Conservation (phyloP, 257 asterid genomes). For the Solanum dulcamara region DNA sequence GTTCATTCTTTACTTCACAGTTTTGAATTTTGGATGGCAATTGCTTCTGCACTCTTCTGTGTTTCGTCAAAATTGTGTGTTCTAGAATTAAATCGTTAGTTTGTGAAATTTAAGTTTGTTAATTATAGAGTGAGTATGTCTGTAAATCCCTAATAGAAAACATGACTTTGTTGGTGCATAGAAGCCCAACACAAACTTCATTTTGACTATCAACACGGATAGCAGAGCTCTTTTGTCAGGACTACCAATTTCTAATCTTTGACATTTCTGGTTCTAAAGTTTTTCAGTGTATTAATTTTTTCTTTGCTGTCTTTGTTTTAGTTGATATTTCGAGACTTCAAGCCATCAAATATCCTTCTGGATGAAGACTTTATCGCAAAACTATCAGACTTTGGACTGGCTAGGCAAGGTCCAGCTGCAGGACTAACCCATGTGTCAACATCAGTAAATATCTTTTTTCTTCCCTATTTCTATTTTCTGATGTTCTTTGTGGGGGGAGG, state of each 20-base stretch:
- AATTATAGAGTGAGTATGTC: background rate
- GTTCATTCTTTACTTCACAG: background rate
- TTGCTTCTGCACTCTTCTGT: background rate
- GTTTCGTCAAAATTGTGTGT: background rate
- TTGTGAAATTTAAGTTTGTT: background rate
- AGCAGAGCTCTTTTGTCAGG: background rate
- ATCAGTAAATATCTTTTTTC: conserved; percentile 36
- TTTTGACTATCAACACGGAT: background rate
- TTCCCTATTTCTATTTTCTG: background rate
- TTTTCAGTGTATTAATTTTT: background rate
- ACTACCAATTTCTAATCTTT: background rate
- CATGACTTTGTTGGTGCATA: background rate
- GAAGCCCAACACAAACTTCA: background rate
- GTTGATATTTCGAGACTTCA: conserved; percentile 89
- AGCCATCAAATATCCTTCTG: conserved; percentile 82
- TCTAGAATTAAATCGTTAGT: background rate
- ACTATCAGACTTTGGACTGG: conserved; percentile 87
- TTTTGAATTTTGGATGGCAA: background rate
- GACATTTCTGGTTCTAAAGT: background rate
- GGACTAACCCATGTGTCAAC: conserved; percentile 77
- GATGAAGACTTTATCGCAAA: conserved; percentile 80
- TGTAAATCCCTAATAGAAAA: background rate
- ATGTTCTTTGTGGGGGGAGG: background rate
- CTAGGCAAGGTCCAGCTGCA: conserved; percentile 85
- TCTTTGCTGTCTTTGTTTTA: conserved; percentile 14